Conservation (phyloP, 371 early-diverging fungal genomes). For the Fennellomyces sp. region DNA sequence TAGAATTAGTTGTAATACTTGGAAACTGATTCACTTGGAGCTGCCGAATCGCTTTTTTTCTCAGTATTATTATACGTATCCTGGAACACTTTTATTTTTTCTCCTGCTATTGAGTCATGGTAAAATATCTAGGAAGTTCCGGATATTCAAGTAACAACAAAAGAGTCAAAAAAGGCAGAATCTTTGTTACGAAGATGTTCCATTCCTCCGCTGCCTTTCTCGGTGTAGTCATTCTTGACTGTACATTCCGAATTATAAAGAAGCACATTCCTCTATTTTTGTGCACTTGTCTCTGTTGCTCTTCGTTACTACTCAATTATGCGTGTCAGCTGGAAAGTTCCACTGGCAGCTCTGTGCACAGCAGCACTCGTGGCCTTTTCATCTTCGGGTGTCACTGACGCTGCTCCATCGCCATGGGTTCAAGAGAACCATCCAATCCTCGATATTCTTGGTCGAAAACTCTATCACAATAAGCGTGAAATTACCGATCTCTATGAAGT, state of each 20-base stretch:
- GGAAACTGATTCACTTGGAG: no score
- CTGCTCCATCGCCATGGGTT: not conserved
- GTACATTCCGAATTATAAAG: not conserved
- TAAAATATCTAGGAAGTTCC: no score
- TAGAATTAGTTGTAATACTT: no score
- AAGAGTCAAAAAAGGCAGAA: no score
- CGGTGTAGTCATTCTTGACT: not conserved
- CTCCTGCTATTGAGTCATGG: no score
- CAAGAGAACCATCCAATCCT: not conserved
- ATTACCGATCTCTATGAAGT: not conserved
- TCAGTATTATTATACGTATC: no score
- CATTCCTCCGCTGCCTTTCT: no score
- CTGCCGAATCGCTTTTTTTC: no score
- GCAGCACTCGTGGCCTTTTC: not conserved
- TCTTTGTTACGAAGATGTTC: no score
- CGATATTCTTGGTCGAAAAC: not conserved
- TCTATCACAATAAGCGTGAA: not conserved
- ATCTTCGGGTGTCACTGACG: not conserved
- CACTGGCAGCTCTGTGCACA: not conserved
- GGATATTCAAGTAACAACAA: no score
- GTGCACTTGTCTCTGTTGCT: not conserved
- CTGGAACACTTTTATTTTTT: no score
- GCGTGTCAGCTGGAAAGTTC: not conserved
- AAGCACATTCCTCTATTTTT: not conserved
- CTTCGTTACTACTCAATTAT: not conserved